phyloP scores from a whole-genome alignment of 495 filamentous ascomycete species.

The Talaromyces wortmannii region DNA sequence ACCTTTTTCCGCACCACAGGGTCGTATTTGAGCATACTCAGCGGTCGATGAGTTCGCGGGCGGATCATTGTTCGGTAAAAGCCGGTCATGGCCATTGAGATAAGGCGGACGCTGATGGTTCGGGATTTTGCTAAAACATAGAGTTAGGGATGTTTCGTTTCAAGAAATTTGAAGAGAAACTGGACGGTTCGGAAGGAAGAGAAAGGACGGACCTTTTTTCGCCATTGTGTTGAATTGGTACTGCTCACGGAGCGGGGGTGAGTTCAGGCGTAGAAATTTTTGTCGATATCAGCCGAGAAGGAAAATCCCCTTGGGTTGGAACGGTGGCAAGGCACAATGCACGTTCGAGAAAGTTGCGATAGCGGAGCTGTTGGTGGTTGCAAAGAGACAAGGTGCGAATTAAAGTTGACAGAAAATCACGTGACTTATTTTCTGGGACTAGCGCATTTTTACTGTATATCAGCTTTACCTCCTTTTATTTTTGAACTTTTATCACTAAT shows the following conservation, averaged over 20 bases:
- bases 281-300: not conserved
- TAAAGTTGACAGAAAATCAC: no score
- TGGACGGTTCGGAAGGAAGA: not conserved
- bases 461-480: no score
- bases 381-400: no score
- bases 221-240: conserved; percentile 1
- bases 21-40: conserved; percentile 99
- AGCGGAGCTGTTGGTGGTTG: no score
- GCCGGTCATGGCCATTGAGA: conserved; percentile 98
- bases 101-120: conserved; percentile 82
- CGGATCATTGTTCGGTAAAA: conserved; percentile 88
- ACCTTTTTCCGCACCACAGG: conserved; percentile 95
- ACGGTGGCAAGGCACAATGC: no score
- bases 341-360: no score
- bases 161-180: not conserved
- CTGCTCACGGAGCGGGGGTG: no score
- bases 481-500: no score
- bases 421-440: no score
- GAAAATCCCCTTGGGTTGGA: not conserved
- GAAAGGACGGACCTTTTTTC: conserved; percentile 3
- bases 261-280: not conserved
- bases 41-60: conserved; percentile 69
- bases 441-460: no score
- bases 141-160: not conserved
- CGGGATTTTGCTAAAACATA: conserved; percentile 72